Percentiles rank a stretch among this genome's conserved stretches.
phyloP scores from a whole-genome alignment of 2,329 filamentous ascomycete species.

The Cladophialophora bantiana region DNA sequence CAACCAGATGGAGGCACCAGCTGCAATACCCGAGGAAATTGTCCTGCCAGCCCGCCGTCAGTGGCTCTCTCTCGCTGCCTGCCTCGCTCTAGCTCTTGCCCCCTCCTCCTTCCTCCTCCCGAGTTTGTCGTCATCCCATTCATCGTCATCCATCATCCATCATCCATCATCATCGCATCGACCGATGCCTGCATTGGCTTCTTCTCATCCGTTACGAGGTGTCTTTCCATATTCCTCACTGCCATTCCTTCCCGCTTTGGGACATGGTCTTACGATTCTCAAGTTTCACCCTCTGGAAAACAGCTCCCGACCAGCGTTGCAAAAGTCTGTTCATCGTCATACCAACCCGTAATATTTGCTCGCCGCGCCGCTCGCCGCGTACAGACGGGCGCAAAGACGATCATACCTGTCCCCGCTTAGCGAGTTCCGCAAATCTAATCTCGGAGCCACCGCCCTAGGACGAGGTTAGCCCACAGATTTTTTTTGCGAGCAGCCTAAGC shows the following conservation, averaged over 20 bases:
- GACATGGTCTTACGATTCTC: not conserved
- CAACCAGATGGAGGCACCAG: not conserved
- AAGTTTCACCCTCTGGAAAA: not conserved
- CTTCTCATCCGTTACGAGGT: not conserved
- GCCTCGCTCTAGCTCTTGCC: not conserved
- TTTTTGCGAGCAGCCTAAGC: constrained; percentile 3
- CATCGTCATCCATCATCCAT: not conserved
- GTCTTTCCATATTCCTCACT: not conserved
- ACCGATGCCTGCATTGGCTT: constrained; percentile 5
- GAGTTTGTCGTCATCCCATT: not conserved
- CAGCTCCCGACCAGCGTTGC: not conserved
- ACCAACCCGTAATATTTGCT: not conserved
- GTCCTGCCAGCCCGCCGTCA: not conserved
- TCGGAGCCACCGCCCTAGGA: constrained; percentile 11
- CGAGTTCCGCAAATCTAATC: constrained; percentile 24
- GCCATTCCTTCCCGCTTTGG: not conserved
- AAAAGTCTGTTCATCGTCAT: not conserved
- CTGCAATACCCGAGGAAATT: constrained; percentile 9
- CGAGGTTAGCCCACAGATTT: not conserved
- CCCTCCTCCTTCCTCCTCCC: not conserved
- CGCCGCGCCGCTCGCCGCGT: no score
- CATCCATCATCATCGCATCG: not conserved
- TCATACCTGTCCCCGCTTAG: constrained; percentile 7
- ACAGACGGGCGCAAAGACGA: not conserved
- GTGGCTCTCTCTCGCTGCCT: not conserved